Evolutionary conservation across 2,329 filamentous ascomycete genomes (phyloP).

Genomic region (Calcarisporium arbuscula): DNA sequence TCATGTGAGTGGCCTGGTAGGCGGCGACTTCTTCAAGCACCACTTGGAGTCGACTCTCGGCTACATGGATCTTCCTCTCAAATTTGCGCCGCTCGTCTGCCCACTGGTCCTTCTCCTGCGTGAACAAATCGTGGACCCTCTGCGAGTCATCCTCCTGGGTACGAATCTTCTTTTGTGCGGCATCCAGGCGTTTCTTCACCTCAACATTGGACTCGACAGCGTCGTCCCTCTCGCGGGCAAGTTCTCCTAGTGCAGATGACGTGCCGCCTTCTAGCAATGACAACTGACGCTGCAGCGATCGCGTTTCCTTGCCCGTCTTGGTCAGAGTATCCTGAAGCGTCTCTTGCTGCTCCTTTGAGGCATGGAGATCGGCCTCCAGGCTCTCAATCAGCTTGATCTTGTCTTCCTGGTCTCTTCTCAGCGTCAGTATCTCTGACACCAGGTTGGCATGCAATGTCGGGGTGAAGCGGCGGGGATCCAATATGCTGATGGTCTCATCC

Average conservation of each 20-base stretch:
- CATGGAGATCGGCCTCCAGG: conserved; percentile 69
- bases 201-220: conserved; percentile 68
- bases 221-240: conserved; percentile 80
- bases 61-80: conserved; percentile 83
- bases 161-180: conserved; percentile 68
- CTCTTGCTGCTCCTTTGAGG: conserved; percentile 68
- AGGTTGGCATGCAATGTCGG: conserved; percentile 91
- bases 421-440: conserved; percentile 84
- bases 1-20: conserved; percentile 51
- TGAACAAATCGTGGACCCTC: conserved; percentile 73
- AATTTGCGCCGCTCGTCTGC: conserved; percentile 73
- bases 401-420: conserved; percentile 85
- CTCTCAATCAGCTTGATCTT: conserved; percentile 82
- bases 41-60: conserved; percentile 76
- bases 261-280: conserved; percentile 83
- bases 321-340: conserved; percentile 55
- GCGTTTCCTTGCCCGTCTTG: conserved; percentile 65
- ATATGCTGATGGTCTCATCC: conserved; percentile 64
- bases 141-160: conserved; percentile 78
- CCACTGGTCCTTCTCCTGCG: conserved; percentile 78
- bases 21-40: conserved; percentile 81
- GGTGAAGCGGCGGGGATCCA: conserved; percentile 90
- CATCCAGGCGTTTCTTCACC: conserved; percentile 69
- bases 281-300: conserved; percentile 77
- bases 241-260: conserved; percentile 74